Conservation (phyloP, 495 filamentous ascomycete species). For the Terfezia boudieri region DNA sequence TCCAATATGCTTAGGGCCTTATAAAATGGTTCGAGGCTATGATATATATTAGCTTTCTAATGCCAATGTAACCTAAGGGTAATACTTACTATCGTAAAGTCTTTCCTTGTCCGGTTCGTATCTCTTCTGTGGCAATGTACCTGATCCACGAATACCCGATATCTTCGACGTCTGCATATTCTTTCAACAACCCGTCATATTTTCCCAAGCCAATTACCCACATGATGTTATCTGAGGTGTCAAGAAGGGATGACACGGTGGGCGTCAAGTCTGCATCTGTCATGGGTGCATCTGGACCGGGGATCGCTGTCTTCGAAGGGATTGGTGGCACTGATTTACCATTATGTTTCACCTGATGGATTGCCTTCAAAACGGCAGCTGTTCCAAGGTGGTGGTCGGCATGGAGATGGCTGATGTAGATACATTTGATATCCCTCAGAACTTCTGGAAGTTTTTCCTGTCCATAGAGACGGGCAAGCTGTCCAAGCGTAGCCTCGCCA, state of each 20-base stretch:
- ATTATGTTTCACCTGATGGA: constrained; percentile 35
- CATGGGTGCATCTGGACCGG: background rate
- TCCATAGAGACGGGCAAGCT: constrained; percentile 52
- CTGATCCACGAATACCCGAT: constrained; percentile 36
- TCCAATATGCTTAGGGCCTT: background rate
- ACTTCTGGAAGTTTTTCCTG: constrained; percentile 40
- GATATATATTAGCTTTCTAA: no score
- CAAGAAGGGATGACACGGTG: background rate
- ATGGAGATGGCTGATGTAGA: constrained; percentile 91
- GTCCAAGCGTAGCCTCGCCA: constrained; percentile 85
- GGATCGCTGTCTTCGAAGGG: background rate
- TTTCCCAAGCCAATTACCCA: constrained; percentile 10
- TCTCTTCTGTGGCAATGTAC: constrained; percentile 10
- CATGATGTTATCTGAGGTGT: constrained; percentile 1
- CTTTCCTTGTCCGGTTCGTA: background rate
- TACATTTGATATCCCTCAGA: constrained; percentile 51
- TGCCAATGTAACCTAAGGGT: background rate
- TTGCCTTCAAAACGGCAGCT: constrained; percentile 51
- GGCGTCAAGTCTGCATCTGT: background rate
- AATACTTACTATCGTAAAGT: background rate
- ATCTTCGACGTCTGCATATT: constrained; percentile 58
- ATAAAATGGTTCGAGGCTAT: no score
- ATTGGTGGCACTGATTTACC: background rate
- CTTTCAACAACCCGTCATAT: constrained; percentile 46
- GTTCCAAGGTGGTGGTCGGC: constrained; percentile 91